Conservation (phyloP, 1,139 yeast genomes). For the Blastobotrys illinoisensis region DNA sequence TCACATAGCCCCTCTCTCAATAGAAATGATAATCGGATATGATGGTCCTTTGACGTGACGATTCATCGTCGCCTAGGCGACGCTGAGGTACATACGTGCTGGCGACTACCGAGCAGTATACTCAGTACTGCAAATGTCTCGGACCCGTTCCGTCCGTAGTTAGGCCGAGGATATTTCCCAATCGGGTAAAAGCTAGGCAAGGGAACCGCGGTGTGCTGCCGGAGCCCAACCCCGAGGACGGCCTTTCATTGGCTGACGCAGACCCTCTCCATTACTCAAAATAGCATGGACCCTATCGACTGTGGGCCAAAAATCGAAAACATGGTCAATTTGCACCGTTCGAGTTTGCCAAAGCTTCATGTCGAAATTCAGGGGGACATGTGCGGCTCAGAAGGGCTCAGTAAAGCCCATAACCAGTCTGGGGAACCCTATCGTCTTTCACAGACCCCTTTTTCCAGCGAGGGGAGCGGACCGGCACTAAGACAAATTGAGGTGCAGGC, state of each 20-base stretch:
- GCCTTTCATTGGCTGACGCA: not conserved
- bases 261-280: not conserved
- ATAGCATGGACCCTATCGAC: not conserved
- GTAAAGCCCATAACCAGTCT: not conserved
- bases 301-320: not conserved
- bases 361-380: not conserved
- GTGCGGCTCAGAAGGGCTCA: not conserved
- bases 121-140: not conserved
- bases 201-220: not conserved
- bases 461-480: not conserved
- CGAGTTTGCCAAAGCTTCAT: not conserved
- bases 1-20: too few relatives aligned
- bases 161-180: not conserved
- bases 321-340: not conserved
- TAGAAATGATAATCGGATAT: too few relatives aligned
- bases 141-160: not conserved
- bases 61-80: too few relatives aligned
- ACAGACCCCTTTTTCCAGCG: not conserved
- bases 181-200: not conserved
- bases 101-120: not conserved
- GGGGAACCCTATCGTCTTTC: not conserved
- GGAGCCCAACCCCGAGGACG: not conserved
- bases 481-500: not conserved
- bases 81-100: not conserved
- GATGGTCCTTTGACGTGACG: too few relatives aligned